phyloP scores from a whole-genome alignment of 2,329 filamentous ascomycete genomes.

The Graphilbum fragrans region DNA sequence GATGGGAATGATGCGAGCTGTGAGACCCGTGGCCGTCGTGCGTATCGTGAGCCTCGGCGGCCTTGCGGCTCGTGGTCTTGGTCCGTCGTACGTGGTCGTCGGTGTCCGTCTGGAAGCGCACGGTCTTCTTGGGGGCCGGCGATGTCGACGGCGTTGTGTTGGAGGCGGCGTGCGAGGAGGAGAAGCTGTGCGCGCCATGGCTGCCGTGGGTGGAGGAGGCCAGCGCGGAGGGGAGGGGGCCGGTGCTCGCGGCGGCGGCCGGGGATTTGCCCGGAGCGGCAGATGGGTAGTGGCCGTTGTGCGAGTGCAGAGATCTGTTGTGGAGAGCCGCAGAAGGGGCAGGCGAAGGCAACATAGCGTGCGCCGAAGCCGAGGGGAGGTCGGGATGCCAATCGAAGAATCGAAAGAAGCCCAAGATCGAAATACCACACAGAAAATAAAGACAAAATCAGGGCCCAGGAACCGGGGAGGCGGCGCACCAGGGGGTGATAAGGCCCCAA shows the following conservation, averaged over 20 bases:
- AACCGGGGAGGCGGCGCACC: neutral
- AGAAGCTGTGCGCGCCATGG: neutral
- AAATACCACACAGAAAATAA: neutral
- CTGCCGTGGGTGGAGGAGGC: neutral
- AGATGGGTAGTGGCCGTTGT: too few species aligned
- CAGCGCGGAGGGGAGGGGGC: neutral
- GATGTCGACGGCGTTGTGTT: neutral
- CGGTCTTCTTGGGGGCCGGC: conserved; percentile 8
- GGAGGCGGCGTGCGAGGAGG: neutral
- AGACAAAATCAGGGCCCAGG: neutral
- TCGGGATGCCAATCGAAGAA: neutral
- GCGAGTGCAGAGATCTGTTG: too few species aligned
- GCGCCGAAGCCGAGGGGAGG: neutral
- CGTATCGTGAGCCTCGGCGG: neutral
- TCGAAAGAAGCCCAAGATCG: neutral
- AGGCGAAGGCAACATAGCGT: too few species aligned
- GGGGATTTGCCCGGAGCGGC: too few species aligned
- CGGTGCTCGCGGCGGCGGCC: too few species aligned
- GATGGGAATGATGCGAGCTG: neutral
- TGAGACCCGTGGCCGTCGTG: neutral
- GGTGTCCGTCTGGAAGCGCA: conserved; percentile 8
- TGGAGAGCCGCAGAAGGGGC: too few species aligned
- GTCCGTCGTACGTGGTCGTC: conserved; percentile 1
- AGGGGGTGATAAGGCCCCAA: neutral
- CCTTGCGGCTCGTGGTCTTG: conserved; percentile 1